These are phyloP conservation scores for Bisporella sp. DNA, from an alignment of 2,329 filamentous ascomycete species.

Conservation along the genomic window DNA sequence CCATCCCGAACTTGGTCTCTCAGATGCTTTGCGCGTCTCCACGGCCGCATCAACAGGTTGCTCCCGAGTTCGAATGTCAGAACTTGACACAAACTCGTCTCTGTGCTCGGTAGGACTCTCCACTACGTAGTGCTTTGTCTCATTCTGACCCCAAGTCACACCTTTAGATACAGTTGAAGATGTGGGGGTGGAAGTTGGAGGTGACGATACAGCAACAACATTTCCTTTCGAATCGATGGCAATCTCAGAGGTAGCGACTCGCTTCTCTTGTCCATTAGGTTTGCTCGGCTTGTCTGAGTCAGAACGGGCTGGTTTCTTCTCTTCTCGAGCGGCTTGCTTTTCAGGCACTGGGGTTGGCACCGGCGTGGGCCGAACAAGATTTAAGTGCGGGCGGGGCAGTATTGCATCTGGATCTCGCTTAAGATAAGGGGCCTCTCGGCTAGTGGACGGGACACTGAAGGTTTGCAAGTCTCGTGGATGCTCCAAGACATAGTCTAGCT, in stretches of 20 bases:
- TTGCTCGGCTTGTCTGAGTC: slow-evolving; percentile 5
- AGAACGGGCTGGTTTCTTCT: slow-evolving; percentile 8
- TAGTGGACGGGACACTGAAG: slow-evolving; percentile 34
- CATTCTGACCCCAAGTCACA: slow-evolving; percentile 59
- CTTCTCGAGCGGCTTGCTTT: slow-evolving; percentile 26
- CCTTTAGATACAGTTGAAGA: slow-evolving; percentile 43
- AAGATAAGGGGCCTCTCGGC: slow-evolving; percentile 16
- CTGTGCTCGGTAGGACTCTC: slow-evolving; percentile 44
- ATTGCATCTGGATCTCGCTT: slow-evolving; percentile 20
- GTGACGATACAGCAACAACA: slow-evolving; percentile 34
- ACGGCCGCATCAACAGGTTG: neutral
- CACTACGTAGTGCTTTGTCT: slow-evolving; percentile 56
- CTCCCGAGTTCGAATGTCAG: neutral
- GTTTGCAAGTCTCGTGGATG: slow-evolving; percentile 39
- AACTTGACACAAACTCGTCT: slow-evolving; percentile 22
- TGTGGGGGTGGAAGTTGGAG: slow-evolving; percentile 33
- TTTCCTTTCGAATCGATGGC: slow-evolving; percentile 36
- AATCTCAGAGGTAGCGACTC: slow-evolving; percentile 27
- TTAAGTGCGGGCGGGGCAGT: slow-evolving; percentile 44
- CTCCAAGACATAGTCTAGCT: slow-evolving; percentile 50
- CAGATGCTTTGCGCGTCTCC: neutral
- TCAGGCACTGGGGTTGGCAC: slow-evolving; percentile 42
- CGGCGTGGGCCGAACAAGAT: slow-evolving; percentile 55
- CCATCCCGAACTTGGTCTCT: slow-evolving; percentile 36
- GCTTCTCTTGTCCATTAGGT: slow-evolving; percentile 15